phyloP scores from a whole-genome alignment of 305 asterid genomes.

The Solanum hybrid region DNA sequence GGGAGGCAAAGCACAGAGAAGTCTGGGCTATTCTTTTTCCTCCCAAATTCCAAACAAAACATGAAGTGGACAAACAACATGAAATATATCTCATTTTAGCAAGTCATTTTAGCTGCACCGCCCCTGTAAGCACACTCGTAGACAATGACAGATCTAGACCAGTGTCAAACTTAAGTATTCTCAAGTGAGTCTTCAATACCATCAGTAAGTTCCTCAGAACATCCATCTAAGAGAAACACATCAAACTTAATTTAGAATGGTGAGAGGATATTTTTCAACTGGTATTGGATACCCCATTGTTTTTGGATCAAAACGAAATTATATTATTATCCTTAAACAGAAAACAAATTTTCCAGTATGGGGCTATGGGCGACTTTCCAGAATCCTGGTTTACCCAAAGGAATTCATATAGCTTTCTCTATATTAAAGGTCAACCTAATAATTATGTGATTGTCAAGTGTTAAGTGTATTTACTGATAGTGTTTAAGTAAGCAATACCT shows the following conservation, averaged over 20 bases:
- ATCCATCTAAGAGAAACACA: not conserved
- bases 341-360: not conserved
- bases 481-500: conserved; percentile 38
- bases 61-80: not conserved
- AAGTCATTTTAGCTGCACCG: not conserved
- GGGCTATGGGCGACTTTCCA: not conserved
- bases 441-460: not conserved
- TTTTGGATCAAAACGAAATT: not conserved
- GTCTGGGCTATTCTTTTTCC: not conserved
- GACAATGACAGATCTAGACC: not conserved
- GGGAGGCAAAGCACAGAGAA: not conserved
- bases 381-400: not conserved
- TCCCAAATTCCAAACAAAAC: not conserved
- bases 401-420: not conserved
- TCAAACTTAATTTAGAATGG: not conserved
- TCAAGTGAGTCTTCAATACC: not conserved
- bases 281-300: not conserved
- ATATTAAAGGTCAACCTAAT: not conserved
- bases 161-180: not conserved
- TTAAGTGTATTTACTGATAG: not conserved
- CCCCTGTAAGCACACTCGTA: not conserved
- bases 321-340: not conserved
- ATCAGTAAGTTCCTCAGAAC: not conserved
- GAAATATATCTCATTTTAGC: not conserved
- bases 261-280: not conserved